A percentile compares a stretch with the other conserved stretches of the same genome.
These are phyloP conservation scores for Petrea volubilis DNA, from an alignment of 257 asterid genomes.

Conservation along the genomic window DNA sequence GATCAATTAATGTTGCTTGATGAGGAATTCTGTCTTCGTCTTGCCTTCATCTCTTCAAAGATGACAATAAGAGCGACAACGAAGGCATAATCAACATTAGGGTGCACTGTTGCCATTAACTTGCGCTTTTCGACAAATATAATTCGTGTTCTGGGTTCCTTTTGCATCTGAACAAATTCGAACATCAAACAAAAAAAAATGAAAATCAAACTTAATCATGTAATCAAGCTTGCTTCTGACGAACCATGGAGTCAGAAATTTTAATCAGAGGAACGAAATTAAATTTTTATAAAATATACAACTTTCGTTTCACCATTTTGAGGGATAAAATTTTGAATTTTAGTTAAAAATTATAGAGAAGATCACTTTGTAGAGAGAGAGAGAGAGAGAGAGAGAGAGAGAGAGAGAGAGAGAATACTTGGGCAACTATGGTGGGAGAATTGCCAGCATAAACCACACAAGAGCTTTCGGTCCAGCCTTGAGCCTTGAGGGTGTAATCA, in stretches of 20 bases:
- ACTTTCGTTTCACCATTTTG: too few relatives aligned
- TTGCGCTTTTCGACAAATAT: constrained; percentile 52
- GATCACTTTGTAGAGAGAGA: too few relatives aligned
- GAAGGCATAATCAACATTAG: constrained; percentile 74
- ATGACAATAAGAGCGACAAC: constrained; percentile 58
- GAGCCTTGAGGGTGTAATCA: constrained; percentile 37
- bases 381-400: too few relatives aligned
- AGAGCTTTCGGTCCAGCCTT: constrained; percentile 32
- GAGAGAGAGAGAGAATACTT: too few relatives aligned
- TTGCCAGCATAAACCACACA: constrained; percentile 35
- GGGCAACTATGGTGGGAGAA: constrained; percentile 39
- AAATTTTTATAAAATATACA: too few relatives aligned
- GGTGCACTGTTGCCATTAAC: constrained; percentile 53
- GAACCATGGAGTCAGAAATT: too few relatives aligned
- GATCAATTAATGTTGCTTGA: background rate
- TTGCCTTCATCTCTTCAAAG: constrained; percentile 52
- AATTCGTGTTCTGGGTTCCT: constrained; percentile 41
- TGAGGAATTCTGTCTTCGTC: background rate
- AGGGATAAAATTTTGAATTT: too few relatives aligned
- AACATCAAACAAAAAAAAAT: background rate
- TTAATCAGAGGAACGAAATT: too few relatives aligned
- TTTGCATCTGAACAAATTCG: constrained; percentile 53
- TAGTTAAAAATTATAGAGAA: too few relatives aligned
- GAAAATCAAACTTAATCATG: too few relatives aligned
- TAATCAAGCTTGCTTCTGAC: too few relatives aligned